Evolutionary conservation across 345 rosid species (phyloP), one percentile per base, ranked within the genome.

Genomic region (Syzygium aromaticum): DNA sequence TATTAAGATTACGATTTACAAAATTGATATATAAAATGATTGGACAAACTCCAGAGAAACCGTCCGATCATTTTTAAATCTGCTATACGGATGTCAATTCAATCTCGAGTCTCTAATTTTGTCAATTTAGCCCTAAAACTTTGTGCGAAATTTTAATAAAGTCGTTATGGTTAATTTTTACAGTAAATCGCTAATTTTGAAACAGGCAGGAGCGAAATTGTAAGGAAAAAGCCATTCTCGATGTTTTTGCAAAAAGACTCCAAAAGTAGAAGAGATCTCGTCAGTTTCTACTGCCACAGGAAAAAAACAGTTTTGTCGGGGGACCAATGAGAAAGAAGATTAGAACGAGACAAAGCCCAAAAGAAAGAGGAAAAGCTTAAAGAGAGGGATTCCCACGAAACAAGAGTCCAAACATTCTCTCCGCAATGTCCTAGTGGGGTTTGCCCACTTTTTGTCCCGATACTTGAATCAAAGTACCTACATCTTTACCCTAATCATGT

Each of bases 31-130:
- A 17, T 33, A 11, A 30, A 67, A 67, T 67, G 25, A 33, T 2
- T 16, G 0, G 0, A 30, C 78, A 33, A 67, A 67, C 78, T 67
- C 4, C 38, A 6, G 13, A 7, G 13, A n/a, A 61, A 61, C 13
- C 28, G 15, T n/a, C 33, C 9, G 1, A 1, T 27, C 1, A 6
- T 0, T 12, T 0, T 27, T 7, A 64, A 0, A 3, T 1, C 19
- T 15, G 0, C 15, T 28, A n/a, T 67, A 16, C 1, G 11, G 7
- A 67, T 67, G 5, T 2, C 6, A 3, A 64, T 33, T 73, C 2
- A 2, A 0, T 1, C 25, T 2, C 10, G 0, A 19, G 0, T 9
- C 40, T 67, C 7, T 2, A 0, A 17, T 67, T 4, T 67, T 30
- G 7, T 1, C 1, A 2, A 33, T 67, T 30, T 0, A 8, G 0